phyloP scores from a whole-genome alignment of 2,329 filamentous ascomycete genomes.

The Passalora sequoiae region DNA sequence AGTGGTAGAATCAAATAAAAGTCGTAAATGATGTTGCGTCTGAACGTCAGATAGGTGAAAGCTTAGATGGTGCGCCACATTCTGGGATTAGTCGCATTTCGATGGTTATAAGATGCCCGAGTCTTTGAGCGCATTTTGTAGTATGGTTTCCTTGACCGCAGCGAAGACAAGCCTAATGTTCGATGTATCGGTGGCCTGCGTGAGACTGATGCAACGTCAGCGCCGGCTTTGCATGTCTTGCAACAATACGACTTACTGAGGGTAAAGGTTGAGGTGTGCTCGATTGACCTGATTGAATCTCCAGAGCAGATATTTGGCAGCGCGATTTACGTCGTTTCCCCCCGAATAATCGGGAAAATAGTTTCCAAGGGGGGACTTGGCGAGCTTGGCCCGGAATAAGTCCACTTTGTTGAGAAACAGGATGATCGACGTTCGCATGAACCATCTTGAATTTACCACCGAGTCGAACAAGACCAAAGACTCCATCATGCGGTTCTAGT shows the following conservation, averaged over 20 bases:
- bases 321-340: conserved; percentile 95
- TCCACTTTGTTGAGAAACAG: conserved; percentile 99
- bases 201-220: conserved; percentile 58
- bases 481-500: conserved; percentile 98
- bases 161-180: conserved; percentile 98
- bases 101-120: conserved; percentile 73
- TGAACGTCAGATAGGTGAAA: conserved; percentile 7
- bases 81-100: neutral
- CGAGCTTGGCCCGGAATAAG: conserved; percentile 91
- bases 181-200: conserved; percentile 96
- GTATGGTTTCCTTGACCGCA: conserved; percentile 95
- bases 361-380: conserved; percentile 80
- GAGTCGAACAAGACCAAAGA: conserved; percentile 94
- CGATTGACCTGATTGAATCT: conserved; percentile 98
- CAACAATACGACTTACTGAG: conserved; percentile 66
- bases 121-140: conserved; percentile 97
- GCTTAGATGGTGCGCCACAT: conserved; percentile 16
- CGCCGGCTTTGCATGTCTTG: conserved; percentile 4
- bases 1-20: conserved; percentile 12
- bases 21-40: conserved; percentile 9
- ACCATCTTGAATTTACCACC: conserved; percentile 98
- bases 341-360: conserved; percentile 98
- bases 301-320: conserved; percentile 96
- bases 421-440: conserved; percentile 98
- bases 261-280: conserved; percentile 92